Conservation (phyloP, 2,329 filamentous ascomycete genomes). For the Sphaerulina vaccinii region DNA sequence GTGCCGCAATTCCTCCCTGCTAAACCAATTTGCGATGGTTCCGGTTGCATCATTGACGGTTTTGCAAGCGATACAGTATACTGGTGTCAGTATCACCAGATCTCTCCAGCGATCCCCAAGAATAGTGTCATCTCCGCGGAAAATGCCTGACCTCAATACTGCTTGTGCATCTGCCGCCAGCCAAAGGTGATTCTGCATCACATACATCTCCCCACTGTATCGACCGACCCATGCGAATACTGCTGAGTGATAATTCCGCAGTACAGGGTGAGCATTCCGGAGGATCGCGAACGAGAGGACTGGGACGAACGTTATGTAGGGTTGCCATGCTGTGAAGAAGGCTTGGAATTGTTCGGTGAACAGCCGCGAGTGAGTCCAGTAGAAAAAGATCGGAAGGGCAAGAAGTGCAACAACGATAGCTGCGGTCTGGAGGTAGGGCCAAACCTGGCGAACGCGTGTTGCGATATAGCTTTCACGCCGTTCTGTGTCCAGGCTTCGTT, state of each 20-base stretch:
- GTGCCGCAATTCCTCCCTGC: neutral
- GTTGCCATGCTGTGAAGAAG: slow-evolving; percentile 53
- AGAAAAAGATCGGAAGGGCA: neutral
- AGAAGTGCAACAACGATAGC: neutral
- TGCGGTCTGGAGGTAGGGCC: neutral
- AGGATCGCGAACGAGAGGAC: slow-evolving; percentile 54
- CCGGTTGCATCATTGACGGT: slow-evolving; percentile 40
- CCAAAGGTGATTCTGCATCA: slow-evolving; percentile 62
- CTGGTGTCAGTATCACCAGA: slow-evolving; percentile 40
- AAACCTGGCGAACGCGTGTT: neutral
- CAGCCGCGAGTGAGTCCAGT: neutral
- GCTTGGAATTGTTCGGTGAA: slow-evolving; percentile 31
- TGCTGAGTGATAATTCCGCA: slow-evolving; percentile 47
- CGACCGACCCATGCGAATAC: slow-evolving; percentile 56
- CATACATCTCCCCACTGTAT: slow-evolving; percentile 59
- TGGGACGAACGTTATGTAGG: slow-evolving; percentile 55
- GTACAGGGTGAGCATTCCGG: slow-evolving; percentile 48
- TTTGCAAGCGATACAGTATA: slow-evolving; percentile 47
- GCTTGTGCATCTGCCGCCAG: slow-evolving; percentile 59
- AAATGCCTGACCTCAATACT: slow-evolving; percentile 43
- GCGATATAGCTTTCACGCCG: neutral
- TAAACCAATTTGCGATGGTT: slow-evolving; percentile 41
- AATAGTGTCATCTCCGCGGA: slow-evolving; percentile 30
- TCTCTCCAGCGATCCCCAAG: slow-evolving; percentile 38
- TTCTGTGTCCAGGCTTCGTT: slow-evolving; percentile 2